Evolutionary conservation across 495 filamentous ascomycete genomes (phyloP).

Genomic region (Margaritispora aquatica): DNA sequence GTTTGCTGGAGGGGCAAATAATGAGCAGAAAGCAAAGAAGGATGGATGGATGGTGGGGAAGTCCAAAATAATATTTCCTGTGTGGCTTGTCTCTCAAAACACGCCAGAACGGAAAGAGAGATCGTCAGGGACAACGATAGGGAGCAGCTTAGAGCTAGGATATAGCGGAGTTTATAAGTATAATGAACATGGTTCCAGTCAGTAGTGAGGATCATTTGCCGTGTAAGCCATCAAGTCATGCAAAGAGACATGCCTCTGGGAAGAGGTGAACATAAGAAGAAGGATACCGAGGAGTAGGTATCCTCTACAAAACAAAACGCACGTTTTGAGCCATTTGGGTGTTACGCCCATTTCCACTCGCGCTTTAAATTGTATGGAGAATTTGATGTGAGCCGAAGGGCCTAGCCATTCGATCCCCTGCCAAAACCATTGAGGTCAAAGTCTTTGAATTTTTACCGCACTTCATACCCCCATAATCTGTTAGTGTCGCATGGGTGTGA

Average conservation of each 20-base stretch:
- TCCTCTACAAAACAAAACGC: too few relatives aligned
- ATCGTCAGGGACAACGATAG: constrained; percentile 17
- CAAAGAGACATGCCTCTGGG: too few relatives aligned
- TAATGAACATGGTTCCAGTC: background rate
- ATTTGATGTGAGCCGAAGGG: background rate
- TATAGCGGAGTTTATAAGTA: background rate
- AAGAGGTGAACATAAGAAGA: background rate
- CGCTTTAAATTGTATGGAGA: background rate
- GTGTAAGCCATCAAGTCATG: too few relatives aligned
- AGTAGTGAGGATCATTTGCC: background rate
- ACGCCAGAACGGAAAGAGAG: constrained; percentile 1
- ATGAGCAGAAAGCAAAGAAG: background rate
- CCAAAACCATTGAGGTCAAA: too few relatives aligned
- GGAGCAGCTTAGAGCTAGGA: background rate
- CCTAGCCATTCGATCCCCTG: background rate
- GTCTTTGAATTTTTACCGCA: too few relatives aligned
- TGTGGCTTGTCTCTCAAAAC: constrained; percentile 4
- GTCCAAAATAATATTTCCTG: background rate
- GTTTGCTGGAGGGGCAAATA: background rate
- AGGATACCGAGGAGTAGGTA: too few relatives aligned
- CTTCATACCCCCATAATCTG: too few relatives aligned
- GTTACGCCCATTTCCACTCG: background rate
- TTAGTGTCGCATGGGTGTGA: too few relatives aligned
- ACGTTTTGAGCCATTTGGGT: too few relatives aligned
- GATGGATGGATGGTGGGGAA: background rate